Conservation (phyloP, 148 eudicot genomes). For the Tetragonia tetragonoides region DNA sequence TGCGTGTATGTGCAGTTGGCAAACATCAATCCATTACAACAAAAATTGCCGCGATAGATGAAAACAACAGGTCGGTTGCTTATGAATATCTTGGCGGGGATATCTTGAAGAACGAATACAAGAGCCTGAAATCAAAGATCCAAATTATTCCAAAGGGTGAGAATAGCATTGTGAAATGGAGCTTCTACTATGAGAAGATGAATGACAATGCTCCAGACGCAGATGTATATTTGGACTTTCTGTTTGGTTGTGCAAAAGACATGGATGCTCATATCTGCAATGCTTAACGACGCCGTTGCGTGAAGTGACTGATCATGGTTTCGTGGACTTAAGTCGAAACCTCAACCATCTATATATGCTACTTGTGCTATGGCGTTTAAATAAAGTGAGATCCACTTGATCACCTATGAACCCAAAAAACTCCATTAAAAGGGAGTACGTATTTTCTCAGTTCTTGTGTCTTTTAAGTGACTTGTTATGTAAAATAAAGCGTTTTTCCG, state of each 20-base stretch:
- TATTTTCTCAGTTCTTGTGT: no score
- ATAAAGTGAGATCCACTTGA: no score
- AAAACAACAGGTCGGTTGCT: not conserved
- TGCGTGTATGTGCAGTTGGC: not conserved
- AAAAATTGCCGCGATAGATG: not conserved
- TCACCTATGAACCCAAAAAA: no score
- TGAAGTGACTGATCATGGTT: no score
- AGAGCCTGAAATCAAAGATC: slow-evolving; percentile 17
- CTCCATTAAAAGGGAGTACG: no score
- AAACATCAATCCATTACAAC: not conserved
- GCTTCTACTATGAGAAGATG: slow-evolving; percentile 22
- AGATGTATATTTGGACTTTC: not conserved
- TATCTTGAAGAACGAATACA: slow-evolving; percentile 10
- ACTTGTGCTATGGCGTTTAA: no score
- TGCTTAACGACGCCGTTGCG: no score
- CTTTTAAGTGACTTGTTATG: no score
- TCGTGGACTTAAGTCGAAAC: no score
- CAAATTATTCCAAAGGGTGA: slow-evolving; percentile 13
- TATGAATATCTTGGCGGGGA: not conserved
- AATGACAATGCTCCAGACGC: slow-evolving; percentile 25
- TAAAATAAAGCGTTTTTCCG: no score
- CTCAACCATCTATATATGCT: no score
- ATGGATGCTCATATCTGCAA: no score
- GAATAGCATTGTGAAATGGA: slow-evolving; percentile 25
- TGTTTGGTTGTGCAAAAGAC: not conserved